Evolutionary conservation across 202 grass and related monocot species (phyloP).

Genomic region (Eragrostis tef): DNA sequence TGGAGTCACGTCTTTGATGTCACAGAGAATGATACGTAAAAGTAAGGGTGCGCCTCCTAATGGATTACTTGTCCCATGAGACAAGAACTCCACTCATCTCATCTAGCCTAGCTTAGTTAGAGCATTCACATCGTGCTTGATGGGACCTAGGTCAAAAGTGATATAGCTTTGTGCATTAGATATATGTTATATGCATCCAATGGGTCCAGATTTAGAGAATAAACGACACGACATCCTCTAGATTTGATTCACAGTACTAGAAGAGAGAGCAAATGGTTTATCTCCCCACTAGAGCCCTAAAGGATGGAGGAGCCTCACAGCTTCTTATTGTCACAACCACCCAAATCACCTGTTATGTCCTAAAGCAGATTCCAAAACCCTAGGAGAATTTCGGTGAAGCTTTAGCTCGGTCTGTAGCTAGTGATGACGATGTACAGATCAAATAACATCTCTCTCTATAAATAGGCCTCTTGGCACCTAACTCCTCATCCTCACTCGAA

Average conservation of each 20-base stretch:
- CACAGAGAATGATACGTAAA: constrained; percentile 35
- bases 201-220: constrained; percentile 78
- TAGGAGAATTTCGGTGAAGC: constrained; percentile 14
- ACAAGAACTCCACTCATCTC: constrained; percentile 40
- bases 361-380: constrained; percentile 55
- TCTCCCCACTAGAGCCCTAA: constrained; percentile 51
- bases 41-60: constrained; percentile 23
- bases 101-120: constrained; percentile 41
- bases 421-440: constrained; percentile 44
- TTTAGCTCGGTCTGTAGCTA: constrained; percentile 33
- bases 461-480: constrained; percentile 51
- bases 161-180: constrained; percentile 42
- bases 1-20: constrained; percentile 50
- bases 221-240: constrained; percentile 51
- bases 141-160: constrained; percentile 70
- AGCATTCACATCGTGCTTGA: constrained; percentile 41
- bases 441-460: constrained; percentile 62
- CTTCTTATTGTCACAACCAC: constrained; percentile 42
- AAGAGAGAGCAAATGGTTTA: constrained; percentile 46
- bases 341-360: constrained; percentile 48
- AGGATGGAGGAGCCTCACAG: constrained; percentile 46
- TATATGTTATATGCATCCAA: constrained; percentile 52
- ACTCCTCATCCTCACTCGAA: constrained; percentile 46
- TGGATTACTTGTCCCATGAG: constrained; percentile 43
- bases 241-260: constrained; percentile 70